phyloP scores from a whole-genome alignment of 108 stramenopile species.

The Cyclostephanos invisitatus region DNA sequence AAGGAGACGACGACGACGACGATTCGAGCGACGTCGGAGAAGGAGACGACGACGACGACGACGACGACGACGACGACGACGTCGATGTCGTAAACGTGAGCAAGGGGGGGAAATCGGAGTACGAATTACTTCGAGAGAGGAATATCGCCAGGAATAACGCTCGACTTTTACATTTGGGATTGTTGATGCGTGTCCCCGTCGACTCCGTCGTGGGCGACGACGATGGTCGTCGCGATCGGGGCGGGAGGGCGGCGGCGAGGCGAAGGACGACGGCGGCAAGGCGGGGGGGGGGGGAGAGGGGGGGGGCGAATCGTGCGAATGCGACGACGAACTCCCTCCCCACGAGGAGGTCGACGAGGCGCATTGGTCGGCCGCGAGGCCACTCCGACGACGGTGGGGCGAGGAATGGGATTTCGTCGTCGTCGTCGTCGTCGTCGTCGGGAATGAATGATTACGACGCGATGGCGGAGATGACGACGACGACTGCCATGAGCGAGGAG shows the following conservation, averaged over 20 bases:
- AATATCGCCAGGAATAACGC: constrained; percentile 46
- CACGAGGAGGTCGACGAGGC: constrained; percentile 1
- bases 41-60: not conserved
- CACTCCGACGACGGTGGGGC: not conserved
- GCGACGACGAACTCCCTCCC: not conserved
- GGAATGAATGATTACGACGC: not conserved
- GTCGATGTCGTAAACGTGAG: too few species aligned
- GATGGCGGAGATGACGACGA: not conserved
- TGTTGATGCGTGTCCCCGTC: not conserved
- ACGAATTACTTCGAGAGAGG: constrained; percentile 44
- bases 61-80: constrained; percentile 6
- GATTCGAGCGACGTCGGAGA: not conserved
- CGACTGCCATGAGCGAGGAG: not conserved
- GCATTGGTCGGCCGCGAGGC: too few species aligned
- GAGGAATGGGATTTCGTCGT: not conserved
- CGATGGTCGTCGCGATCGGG: not conserved
- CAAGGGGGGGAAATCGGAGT: constrained; percentile 49
- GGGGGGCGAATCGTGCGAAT: not conserved
- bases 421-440: not conserved
- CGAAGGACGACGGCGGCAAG: constrained; percentile 16
- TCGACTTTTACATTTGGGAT: constrained; percentile 31
- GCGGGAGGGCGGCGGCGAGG: not conserved
- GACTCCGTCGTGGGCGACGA: not conserved
- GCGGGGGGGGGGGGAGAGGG: not conserved
- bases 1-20: too few species aligned